A percentile compares a stretch with the other conserved stretches of the same genome.
These are phyloP conservation scores for Biancaea sappan DNA, from an alignment of 306 rosid species.

Conservation along the genomic window DNA sequence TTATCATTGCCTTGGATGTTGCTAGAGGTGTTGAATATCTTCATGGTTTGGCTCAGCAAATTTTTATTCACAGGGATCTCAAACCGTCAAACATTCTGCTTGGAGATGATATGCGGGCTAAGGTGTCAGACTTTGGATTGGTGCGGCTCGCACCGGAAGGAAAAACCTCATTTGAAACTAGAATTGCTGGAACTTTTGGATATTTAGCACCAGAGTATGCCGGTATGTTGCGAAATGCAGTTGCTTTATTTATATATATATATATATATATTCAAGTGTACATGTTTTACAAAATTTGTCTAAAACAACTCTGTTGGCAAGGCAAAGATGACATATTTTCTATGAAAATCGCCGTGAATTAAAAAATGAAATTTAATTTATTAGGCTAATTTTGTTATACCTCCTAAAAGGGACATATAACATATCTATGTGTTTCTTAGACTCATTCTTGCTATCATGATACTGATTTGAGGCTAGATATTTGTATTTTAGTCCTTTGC, in stretches of 20 bases:
- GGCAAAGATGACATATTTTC: neutral
- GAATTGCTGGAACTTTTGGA: slow-evolving; percentile 93
- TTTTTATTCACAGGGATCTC: slow-evolving; percentile 88
- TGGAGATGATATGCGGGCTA: slow-evolving; percentile 86
- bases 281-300: slow-evolving; percentile 14
- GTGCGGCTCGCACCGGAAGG: slow-evolving; percentile 97
- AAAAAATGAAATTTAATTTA: neutral
- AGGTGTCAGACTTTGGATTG: slow-evolving; percentile 91
- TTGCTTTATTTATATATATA: too few species aligned
- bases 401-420: neutral
- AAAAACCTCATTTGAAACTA: slow-evolving; percentile 75
- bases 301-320: slow-evolving; percentile 10
- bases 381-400: neutral
- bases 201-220: slow-evolving; percentile 97
- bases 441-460: slow-evolving; percentile 2
- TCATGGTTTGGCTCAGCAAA: slow-evolving; percentile 77
- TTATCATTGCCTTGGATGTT: slow-evolving; percentile 83
- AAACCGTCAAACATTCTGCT: slow-evolving; percentile 95
- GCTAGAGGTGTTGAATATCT: slow-evolving; percentile 94
- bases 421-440: neutral
- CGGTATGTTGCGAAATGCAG: slow-evolving; percentile 51
- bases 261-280: too few species aligned
- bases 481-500: slow-evolving; percentile 2
- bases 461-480: neutral
- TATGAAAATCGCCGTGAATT: neutral